Conservation (phyloP, 768 basidiomycete species). For the Russula brevipes region DNA sequence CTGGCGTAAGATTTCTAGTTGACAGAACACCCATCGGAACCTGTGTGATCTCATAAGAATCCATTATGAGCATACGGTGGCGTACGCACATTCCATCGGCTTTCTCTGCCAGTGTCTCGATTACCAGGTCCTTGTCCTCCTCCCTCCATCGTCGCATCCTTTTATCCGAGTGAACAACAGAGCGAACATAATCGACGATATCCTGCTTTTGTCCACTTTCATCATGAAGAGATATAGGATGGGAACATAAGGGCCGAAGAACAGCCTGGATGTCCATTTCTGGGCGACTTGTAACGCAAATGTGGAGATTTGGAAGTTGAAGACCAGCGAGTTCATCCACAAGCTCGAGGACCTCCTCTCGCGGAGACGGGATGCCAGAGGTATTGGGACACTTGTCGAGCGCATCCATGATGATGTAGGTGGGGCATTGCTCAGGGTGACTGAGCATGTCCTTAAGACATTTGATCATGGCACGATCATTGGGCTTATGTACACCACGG, state of each 20-base stretch:
- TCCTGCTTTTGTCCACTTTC: background rate
- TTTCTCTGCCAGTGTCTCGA: background rate
- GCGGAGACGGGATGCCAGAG: background rate
- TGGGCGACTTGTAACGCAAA: background rate
- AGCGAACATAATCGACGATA: background rate
- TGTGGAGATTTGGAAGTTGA: background rate
- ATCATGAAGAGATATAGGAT: background rate
- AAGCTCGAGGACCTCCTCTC: background rate
- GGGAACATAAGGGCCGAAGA: background rate
- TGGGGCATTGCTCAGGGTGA: background rate
- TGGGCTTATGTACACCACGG: background rate
- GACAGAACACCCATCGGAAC: slow-evolving; percentile 1
- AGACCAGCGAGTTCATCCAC: background rate
- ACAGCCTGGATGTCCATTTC: background rate
- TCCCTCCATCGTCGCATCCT: background rate
- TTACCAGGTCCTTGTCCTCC: background rate
- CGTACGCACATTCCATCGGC: background rate
- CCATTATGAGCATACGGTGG: background rate
- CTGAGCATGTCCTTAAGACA: background rate
- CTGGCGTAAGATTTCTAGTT: background rate
- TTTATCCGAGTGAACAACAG: background rate
- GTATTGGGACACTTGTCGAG: slow-evolving; percentile 1
- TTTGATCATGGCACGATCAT: background rate
- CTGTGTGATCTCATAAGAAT: background rate
- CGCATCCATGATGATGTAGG: background rate